Conservation (phyloP, 805 yeast genomes). For the Candida dajiaensis region DNA sequence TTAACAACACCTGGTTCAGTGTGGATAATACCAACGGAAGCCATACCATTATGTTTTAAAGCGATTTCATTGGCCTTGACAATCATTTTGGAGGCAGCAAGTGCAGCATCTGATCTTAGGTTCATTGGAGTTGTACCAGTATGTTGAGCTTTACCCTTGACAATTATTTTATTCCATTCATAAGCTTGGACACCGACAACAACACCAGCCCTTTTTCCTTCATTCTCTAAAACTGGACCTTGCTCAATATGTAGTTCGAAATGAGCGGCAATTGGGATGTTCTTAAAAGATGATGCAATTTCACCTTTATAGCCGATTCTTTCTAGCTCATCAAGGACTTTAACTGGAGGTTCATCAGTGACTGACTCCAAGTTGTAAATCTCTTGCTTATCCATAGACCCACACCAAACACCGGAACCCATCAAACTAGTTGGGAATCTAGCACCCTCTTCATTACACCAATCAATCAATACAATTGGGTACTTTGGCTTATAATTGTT, state of each 20-base stretch:
- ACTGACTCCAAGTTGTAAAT: constrained; percentile 49
- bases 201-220: constrained; percentile 51
- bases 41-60: constrained; percentile 42
- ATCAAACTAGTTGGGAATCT: constrained; percentile 65
- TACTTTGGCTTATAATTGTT: constrained; percentile 53
- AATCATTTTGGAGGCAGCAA: constrained; percentile 54
- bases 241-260: constrained; percentile 75
- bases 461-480: constrained; percentile 58
- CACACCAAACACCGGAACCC: constrained; percentile 67
- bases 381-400: constrained; percentile 37
- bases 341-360: constrained; percentile 41
- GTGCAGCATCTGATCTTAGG: constrained; percentile 54
- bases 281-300: constrained; percentile 39
- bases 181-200: constrained; percentile 66
- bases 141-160: constrained; percentile 61
- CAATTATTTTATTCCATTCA: constrained; percentile 52
- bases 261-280: constrained; percentile 58
- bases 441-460: constrained; percentile 82
- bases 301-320: constrained; percentile 61
- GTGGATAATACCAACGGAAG: constrained; percentile 52
- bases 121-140: constrained; percentile 70
- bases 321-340: constrained; percentile 47
- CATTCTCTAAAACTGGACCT: constrained; percentile 63
- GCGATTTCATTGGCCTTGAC: constrained; percentile 53
- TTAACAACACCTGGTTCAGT: constrained; percentile 58